Conservation (phyloP, 192 early-diverging fungal genomes). For the Backusella tarrabulga region DNA sequence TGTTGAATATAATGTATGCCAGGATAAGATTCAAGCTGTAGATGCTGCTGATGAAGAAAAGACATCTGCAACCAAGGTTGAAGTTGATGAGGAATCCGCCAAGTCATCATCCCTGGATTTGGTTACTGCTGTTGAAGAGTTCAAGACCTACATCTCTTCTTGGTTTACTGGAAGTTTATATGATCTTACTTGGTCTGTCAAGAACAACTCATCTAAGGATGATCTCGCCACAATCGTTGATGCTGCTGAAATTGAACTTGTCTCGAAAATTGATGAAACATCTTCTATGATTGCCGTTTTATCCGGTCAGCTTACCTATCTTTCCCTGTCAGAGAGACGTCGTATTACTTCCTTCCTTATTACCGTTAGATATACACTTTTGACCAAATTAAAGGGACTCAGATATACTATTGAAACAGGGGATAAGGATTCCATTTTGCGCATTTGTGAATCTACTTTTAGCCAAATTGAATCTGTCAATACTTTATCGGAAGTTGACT, state of each 20-base stretch:
- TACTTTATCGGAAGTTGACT: neutral
- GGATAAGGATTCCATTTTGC: neutral
- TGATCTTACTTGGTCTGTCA: neutral
- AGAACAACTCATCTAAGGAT: neutral
- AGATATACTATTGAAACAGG: neutral
- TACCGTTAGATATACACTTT: neutral
- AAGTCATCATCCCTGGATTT: neutral
- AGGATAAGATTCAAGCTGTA: neutral
- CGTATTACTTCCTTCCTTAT: neutral
- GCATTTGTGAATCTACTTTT: neutral
- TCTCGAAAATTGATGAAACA: constrained; percentile 5
- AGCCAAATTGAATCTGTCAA: neutral
- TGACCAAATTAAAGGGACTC: neutral
- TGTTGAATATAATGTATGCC: neutral
- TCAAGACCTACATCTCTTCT: neutral
- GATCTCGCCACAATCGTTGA: constrained; percentile 2
- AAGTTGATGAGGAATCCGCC: neutral
- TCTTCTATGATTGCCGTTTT: neutral
- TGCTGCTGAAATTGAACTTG: constrained; percentile 5
- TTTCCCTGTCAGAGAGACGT: neutral
- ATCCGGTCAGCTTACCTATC: neutral
- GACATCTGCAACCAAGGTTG: neutral
- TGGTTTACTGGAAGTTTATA: constrained; percentile 2
- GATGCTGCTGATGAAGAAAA: neutral
- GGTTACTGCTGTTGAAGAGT: neutral